Evolutionary conservation across 371 early-diverging fungal species (phyloP).

Genomic region (Coemansia sp.): DNA sequence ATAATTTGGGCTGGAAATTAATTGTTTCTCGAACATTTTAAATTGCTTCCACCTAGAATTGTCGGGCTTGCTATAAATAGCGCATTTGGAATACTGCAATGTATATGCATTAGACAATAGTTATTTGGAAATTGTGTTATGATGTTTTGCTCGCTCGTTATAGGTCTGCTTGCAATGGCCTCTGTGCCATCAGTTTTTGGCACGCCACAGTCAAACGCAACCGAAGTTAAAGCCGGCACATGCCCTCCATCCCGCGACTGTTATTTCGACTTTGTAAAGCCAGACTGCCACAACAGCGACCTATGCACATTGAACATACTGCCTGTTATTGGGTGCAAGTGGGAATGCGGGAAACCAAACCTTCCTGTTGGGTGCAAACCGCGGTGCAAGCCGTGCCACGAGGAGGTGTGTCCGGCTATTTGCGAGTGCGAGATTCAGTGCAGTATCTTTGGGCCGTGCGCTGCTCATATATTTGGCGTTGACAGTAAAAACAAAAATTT

Average conservation of each 20-base stretch:
- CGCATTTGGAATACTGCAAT: too few species aligned
- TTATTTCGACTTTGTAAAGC: neutral
- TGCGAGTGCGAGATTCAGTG: conserved; percentile 42
- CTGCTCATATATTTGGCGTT: neutral
- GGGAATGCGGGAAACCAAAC: conserved; percentile 10
- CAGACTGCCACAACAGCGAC: neutral
- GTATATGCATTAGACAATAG: neutral
- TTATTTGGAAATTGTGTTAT: neutral
- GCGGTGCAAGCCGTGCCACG: conserved; percentile 41
- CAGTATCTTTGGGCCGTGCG: conserved; percentile 17
- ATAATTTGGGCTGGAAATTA: too few species aligned
- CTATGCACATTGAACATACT: neutral
- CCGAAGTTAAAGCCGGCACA: neutral
- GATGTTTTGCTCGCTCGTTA: neutral
- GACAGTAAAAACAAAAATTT: neutral
- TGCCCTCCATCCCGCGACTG: conserved; percentile 4
- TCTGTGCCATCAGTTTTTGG: neutral
- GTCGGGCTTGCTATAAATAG: too few species aligned
- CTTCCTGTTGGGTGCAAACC: conserved; percentile 14
- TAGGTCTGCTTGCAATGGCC: conserved; percentile 3
- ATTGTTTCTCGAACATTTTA: too few species aligned
- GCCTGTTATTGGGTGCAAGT: conserved; percentile 26
- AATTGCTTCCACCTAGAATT: too few species aligned
- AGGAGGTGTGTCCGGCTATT: conserved; percentile 19
- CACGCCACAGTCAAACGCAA: neutral